Evolutionary conservation across 805 yeast species (phyloP).

Genomic region (Schizosaccharomyces cryophilus): DNA sequence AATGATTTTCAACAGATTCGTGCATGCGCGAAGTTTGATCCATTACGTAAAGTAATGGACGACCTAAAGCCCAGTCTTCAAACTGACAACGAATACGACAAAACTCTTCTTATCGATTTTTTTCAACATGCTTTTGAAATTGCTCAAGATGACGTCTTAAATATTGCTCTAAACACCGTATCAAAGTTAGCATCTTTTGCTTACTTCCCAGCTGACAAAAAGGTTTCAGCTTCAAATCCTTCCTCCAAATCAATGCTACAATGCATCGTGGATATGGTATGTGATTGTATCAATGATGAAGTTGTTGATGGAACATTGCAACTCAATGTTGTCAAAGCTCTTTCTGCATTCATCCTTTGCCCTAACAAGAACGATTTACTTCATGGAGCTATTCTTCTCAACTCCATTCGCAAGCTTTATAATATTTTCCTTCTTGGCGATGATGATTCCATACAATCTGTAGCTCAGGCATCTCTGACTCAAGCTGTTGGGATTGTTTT

Average conservation of each 20-base stretch:
- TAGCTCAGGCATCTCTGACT: slow-evolving; percentile 84
- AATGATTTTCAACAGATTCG: not conserved
- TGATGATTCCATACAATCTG: slow-evolving; percentile 61
- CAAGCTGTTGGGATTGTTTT: slow-evolving; percentile 73
- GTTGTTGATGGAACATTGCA: slow-evolving; percentile 76
- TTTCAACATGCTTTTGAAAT: not conserved
- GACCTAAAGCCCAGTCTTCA: not conserved
- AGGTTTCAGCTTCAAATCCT: not conserved
- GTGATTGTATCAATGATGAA: slow-evolving; percentile 73
- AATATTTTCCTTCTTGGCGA: slow-evolving; percentile 71
- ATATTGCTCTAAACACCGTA: slow-evolving; percentile 58
- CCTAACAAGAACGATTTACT: slow-evolving; percentile 40
- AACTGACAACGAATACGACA: not conserved
- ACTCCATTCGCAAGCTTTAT: slow-evolving; percentile 81
- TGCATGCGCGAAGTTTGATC: not conserved
- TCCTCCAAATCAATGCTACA: slow-evolving; percentile 5
- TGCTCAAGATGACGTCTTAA: slow-evolving; percentile 25
- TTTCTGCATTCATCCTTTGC: slow-evolving; percentile 70
- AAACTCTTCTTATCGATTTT: not conserved
- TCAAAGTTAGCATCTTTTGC: slow-evolving; percentile 77
- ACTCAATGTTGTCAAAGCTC: slow-evolving; percentile 74
- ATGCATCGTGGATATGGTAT: slow-evolving; percentile 53
- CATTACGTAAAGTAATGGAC: not conserved
- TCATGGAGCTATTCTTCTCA: slow-evolving; percentile 70
- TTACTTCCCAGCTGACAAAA: slow-evolving; percentile 16